Evolutionary conservation across 179 eudicot genomes (phyloP), one percentile per base, ranked within the genome.

Genomic region (Heliamphora pulchella): DNA sequence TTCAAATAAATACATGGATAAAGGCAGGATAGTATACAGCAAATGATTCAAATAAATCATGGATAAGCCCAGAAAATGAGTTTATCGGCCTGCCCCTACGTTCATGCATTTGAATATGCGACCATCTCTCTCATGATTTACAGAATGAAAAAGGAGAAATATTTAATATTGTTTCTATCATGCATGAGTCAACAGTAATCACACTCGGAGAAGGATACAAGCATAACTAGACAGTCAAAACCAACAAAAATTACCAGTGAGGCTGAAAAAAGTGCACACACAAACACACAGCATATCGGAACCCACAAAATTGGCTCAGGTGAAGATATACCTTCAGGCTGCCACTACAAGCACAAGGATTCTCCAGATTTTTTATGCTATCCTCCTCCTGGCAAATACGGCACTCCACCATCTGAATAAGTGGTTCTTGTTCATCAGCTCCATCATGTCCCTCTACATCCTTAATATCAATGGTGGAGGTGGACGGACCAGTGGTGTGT

Each of bases 351-450:
- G 89, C 81, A 81, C 98, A 93, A 67, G 98, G 98, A 9, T 65
- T 82, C 87, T 93, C 98, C 84, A 92, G 77, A 83, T 93, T 93
- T 76, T 88, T 87, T 17, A 87, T 58, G 63, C 86, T 85, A 82
- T 93, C 98, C 83, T 93, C 98, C 84, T 93, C 98, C 80, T 93
- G 98, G 85, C 98, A 93, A 79, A 93, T 93, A 47, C 98, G 89
- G 80, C 98, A 93, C 88, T 93, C 98, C 4, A 82, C 82, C 4
- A 76, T 77, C 85, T 93, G 91, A 75, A 93, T 73, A 57, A 93
- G 89, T 4, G 96, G 94, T 83, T 89, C 88, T 63, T 87, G 87
- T 85, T 90, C 98, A 64, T 84, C 92, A 43, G 77, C 74, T 18
- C 67, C 85, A 62, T 20, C 84, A 79, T 80, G 72, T 20, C 84